A percentile compares a stretch with the other conserved stretches of the same genome.
These are phyloP conservation scores for Fusarium mexicanum DNA, from an alignment of 2,329 filamentous ascomycete species.

Conservation along the genomic window DNA sequence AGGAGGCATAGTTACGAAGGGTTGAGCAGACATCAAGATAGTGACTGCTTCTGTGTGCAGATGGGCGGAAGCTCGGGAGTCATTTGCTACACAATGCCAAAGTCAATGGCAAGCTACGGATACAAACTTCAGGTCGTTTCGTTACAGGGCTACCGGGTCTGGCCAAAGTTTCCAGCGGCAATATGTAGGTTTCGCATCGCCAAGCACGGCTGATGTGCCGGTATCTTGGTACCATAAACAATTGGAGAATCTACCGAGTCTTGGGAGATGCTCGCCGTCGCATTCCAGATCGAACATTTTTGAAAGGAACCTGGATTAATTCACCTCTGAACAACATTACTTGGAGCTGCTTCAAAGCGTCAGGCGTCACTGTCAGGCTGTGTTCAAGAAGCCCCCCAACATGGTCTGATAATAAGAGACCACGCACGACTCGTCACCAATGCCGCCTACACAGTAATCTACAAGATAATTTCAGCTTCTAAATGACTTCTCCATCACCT, in stretches of 20 bases:
- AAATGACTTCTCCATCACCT: neutral
- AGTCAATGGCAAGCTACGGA: neutral
- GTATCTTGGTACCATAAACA: neutral
- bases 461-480: neutral
- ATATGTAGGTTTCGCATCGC: neutral
- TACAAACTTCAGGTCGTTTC: neutral
- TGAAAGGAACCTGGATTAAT: accelerated
- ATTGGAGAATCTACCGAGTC: accelerated
- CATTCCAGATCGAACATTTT: too few species aligned
- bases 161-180: neutral
- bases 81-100: too few species aligned
- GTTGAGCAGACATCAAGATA: neutral
- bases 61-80: neutral
- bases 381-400: neutral
- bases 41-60: accelerated
- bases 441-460: neutral
- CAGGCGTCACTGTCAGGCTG: too few species aligned
- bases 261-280: too few species aligned
- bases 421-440: neutral
- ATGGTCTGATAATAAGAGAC: neutral
- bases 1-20: accelerated
- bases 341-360: accelerated
- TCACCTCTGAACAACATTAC: accelerated
- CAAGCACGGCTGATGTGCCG: neutral
- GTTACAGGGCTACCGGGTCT: neutral